Conservation (phyloP, 2,329 filamentous ascomycete species). For the Colletotrichum sojae region DNA sequence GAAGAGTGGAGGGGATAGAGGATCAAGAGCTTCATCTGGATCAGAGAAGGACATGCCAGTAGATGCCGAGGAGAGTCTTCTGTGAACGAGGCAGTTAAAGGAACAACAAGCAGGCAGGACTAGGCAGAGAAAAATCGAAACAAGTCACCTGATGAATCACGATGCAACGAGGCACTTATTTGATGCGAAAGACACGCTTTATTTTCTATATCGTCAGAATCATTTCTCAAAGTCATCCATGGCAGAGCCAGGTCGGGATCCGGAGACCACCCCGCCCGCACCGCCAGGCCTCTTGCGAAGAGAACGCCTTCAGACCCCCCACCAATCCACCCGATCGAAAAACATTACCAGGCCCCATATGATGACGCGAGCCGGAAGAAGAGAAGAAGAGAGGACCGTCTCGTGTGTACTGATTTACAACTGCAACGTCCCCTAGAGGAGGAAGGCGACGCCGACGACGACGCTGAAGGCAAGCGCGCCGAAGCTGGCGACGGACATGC, state of each 20-base stretch:
- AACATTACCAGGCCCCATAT: conserved; percentile 21
- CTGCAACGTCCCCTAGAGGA: conserved; percentile 27
- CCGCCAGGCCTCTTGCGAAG: conserved; percentile 35
- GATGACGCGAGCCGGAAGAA: conserved; percentile 19
- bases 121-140: not conserved
- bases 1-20: not conserved
- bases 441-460: conserved; percentile 30
- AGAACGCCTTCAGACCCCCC: conserved; percentile 18
- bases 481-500: conserved; percentile 39
- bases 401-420: conserved; percentile 2
- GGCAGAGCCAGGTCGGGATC: conserved; percentile 17
- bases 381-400: conserved; percentile 11
- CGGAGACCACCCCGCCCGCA: conserved; percentile 15
- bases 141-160: not conserved
- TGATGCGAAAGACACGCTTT: conserved; percentile 35
- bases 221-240: conserved; percentile 37
- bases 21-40: not conserved
- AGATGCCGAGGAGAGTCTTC: not conserved
- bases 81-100: no score
- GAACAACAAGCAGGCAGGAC: no score
- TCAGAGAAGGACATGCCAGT: not conserved
- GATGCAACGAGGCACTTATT: not conserved
- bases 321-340: conserved; percentile 25
- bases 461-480: conserved; percentile 40
- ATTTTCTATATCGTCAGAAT: conserved; percentile 41